These are phyloP conservation scores for Solanum hybrid DNA, from an alignment of 305 asterid species.

Conservation along the genomic window DNA sequence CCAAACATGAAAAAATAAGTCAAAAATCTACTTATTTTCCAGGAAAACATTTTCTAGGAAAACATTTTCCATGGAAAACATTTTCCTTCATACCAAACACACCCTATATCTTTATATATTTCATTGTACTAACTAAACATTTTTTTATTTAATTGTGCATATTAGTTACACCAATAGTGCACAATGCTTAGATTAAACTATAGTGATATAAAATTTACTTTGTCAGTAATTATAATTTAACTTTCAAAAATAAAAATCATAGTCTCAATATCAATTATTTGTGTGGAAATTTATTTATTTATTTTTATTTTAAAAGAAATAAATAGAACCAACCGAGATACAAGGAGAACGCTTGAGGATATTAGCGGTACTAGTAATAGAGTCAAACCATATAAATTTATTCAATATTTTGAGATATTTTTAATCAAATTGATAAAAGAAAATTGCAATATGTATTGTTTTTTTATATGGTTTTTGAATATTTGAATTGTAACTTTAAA, in stretches of 20 bases:
- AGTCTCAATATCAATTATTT: neutral
- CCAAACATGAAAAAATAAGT: too few species aligned
- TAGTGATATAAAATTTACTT: neutral
- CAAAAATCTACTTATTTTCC: too few species aligned
- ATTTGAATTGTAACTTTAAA: neutral
- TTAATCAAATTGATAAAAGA: neutral
- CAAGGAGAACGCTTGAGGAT: conserved; percentile 3
- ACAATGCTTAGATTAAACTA: neutral
- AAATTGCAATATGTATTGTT: neutral
- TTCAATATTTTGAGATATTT: neutral
- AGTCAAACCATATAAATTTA: neutral
- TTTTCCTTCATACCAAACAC: too few species aligned
- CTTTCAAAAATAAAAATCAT: neutral
- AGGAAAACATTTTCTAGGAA: too few species aligned
- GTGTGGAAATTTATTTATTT: too few species aligned
- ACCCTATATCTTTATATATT: too few species aligned
- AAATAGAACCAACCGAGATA: neutral
- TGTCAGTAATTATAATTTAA: neutral
- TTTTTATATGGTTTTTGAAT: neutral
- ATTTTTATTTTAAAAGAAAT: too few species aligned
- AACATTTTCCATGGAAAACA: too few species aligned
- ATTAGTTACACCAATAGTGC: neutral
- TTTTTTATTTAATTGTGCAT: too few species aligned
- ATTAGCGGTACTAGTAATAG: neutral
- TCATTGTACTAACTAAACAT: too few species aligned